These are phyloP conservation scores for Persicaria tinctoria DNA, from an alignment of 148 eudicot genomes.

Conservation along the genomic window DNA sequence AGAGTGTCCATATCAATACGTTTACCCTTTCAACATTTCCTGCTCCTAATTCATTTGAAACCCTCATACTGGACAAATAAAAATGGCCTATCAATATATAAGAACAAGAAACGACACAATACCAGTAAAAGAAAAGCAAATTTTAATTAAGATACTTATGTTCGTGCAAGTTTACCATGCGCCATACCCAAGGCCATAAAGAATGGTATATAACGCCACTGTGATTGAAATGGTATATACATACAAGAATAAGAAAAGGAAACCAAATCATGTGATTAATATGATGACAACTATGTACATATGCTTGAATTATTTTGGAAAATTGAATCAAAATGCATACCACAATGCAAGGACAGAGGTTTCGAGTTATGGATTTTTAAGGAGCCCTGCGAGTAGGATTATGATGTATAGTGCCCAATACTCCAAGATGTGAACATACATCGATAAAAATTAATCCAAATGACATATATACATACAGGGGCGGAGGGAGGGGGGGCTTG, in stretches of 20 bases:
- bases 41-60: slow-evolving; percentile 25
- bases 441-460: too few species aligned
- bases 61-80: slow-evolving; percentile 3
- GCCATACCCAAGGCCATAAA: slow-evolving; percentile 14
- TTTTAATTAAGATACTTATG: too few species aligned
- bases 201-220: slow-evolving; percentile 1
- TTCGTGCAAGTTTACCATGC: slow-evolving; percentile 16
- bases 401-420: slow-evolving; percentile 32
- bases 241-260: background rate
- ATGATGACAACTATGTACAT: background rate
- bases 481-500: too few species aligned
- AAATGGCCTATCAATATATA: background rate
- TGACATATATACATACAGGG: too few species aligned
- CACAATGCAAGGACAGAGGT: slow-evolving; percentile 24
- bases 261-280: background rate
- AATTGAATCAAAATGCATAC: slow-evolving; percentile 9
- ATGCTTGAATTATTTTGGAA: background rate
- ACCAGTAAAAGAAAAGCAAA: background rate
- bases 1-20: background rate
- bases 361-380: slow-evolving; percentile 33
- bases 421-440: slow-evolving; percentile 18
- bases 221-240: slow-evolving; percentile 2
- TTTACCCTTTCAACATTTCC: background rate
- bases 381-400: slow-evolving; percentile 25
- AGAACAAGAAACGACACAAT: background rate